Evolutionary conservation across 139 green algal genomes (phyloP).

Genomic region (Nannochloris sp.): DNA sequence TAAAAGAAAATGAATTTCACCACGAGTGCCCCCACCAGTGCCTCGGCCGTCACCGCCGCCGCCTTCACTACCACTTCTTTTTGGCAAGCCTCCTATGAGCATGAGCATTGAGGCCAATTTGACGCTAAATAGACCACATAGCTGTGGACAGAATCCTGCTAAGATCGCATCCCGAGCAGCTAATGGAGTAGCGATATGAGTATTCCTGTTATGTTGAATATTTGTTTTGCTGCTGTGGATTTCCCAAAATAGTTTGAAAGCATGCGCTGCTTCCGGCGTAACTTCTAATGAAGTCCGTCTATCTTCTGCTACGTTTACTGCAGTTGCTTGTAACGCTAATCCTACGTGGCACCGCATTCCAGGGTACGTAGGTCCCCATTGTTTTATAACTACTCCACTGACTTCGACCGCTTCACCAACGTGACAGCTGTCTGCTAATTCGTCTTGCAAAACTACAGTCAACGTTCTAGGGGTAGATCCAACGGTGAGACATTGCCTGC

Average conservation of each 20-base stretch:
- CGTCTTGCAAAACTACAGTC: slow-evolving; percentile 66
- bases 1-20: slow-evolving; percentile 83
- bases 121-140: slow-evolving; percentile 59
- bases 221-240: background rate
- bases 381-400: slow-evolving; percentile 57
- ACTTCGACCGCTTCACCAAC: slow-evolving; percentile 78
- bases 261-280: background rate
- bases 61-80: background rate
- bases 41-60: slow-evolving; percentile 3
- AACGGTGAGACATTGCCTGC: slow-evolving; percentile 18
- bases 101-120: slow-evolving; percentile 75
- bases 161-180: background rate
- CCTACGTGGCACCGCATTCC: slow-evolving; percentile 61
- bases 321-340: slow-evolving; percentile 46
- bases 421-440: slow-evolving; percentile 68
- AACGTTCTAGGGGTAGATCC: slow-evolving; percentile 50
- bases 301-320: background rate
- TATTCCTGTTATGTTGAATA: too few species aligned
- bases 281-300: background rate
- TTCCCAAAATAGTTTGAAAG: background rate
- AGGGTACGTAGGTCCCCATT: slow-evolving; percentile 42
- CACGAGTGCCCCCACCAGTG: slow-evolving; percentile 43
- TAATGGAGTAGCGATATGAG: background rate
- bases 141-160: slow-evolving; percentile 53
- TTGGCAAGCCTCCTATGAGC: slow-evolving; percentile 65